These are phyloP conservation scores for Conticribra guillardii DNA, from an alignment of 108 stramenopile species.

Conservation along the genomic window DNA sequence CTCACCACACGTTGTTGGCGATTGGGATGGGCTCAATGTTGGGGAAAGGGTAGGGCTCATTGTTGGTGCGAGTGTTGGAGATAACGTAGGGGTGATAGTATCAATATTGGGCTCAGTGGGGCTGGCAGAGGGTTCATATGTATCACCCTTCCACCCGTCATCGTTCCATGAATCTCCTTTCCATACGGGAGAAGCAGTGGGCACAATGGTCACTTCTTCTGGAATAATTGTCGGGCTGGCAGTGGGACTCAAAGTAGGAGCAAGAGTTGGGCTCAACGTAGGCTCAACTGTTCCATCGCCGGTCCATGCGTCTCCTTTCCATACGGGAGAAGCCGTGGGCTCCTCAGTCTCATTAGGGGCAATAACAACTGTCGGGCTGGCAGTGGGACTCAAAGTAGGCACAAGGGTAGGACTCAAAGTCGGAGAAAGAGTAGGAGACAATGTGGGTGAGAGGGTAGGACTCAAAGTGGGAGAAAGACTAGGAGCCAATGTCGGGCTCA, in stretches of 20 bases:
- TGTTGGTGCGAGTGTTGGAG: background rate
- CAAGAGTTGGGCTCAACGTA: background rate
- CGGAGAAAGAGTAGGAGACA: background rate
- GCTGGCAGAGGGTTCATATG: background rate
- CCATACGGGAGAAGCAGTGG: background rate
- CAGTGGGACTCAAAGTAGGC: background rate
- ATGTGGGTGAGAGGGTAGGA: background rate
- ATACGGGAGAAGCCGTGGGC: background rate
- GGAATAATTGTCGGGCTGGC: background rate
- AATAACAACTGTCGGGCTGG: background rate
- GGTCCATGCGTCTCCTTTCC: too few species aligned
- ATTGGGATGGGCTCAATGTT: background rate
- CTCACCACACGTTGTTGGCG: background rate
- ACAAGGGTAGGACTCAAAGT: background rate
- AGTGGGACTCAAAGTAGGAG: background rate
- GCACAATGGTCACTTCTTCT: background rate
- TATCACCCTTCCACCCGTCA: background rate
- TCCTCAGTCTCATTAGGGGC: background rate
- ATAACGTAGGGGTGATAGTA: background rate
- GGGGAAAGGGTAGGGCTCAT: background rate
- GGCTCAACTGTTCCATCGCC: background rate
- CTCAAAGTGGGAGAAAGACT: background rate
- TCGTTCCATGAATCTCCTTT: background rate
- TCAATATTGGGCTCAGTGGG: background rate
- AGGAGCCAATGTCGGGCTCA: background rate